These are phyloP conservation scores for Gelatoporia subvermispora DNA, from an alignment of 768 basidiomycete genomes.

Conservation along the genomic window DNA sequence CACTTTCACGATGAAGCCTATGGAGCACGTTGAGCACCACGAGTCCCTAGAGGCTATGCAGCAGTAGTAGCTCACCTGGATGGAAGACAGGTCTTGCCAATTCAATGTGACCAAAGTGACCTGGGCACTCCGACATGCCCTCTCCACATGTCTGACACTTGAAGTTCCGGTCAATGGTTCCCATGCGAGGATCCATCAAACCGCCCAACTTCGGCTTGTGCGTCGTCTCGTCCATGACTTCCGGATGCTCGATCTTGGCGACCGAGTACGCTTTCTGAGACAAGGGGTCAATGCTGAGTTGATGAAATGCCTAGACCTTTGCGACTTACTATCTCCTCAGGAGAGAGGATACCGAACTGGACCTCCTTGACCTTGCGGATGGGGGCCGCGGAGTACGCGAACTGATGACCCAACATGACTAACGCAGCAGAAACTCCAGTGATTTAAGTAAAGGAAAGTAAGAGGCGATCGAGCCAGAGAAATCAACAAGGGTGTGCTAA, in stretches of 20 bases:
- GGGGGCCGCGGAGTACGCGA: slow-evolving; percentile 90
- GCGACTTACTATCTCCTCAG: slow-evolving; percentile 90
- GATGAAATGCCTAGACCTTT: slow-evolving; percentile 2
- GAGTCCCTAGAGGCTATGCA: not conserved
- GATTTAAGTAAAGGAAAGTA: too few species aligned
- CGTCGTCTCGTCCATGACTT: slow-evolving; percentile 94
- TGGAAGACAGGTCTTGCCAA: slow-evolving; percentile 96
- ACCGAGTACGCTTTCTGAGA: slow-evolving; percentile 96
- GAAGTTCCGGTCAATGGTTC: slow-evolving; percentile 95
- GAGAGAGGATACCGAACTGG: slow-evolving; percentile 97
- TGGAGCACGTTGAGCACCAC: not conserved
- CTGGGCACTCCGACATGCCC: slow-evolving; percentile 99
- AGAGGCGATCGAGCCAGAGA: slow-evolving; percentile 5
- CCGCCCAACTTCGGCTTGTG: slow-evolving; percentile 90
- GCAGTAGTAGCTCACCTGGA: slow-evolving; percentile 50
- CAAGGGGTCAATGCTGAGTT: slow-evolving; percentile 10
- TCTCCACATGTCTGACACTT: slow-evolving; percentile 99
- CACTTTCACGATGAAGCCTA: slow-evolving; percentile 96
- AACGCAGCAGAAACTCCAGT: slow-evolving; percentile 9
- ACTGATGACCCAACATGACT: slow-evolving; percentile 81
- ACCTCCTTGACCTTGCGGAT: slow-evolving; percentile 96
- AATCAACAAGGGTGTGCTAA: not conserved
- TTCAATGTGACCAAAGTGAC: slow-evolving; percentile 99
- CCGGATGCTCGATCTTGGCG: slow-evolving; percentile 96
- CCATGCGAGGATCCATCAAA: slow-evolving; percentile 97